Percentiles rank a stretch among this genome's conserved stretches.
These are phyloP conservation scores for Rosa rugosa DNA, from an alignment of 306 rosid species.

Conservation along the genomic window DNA sequence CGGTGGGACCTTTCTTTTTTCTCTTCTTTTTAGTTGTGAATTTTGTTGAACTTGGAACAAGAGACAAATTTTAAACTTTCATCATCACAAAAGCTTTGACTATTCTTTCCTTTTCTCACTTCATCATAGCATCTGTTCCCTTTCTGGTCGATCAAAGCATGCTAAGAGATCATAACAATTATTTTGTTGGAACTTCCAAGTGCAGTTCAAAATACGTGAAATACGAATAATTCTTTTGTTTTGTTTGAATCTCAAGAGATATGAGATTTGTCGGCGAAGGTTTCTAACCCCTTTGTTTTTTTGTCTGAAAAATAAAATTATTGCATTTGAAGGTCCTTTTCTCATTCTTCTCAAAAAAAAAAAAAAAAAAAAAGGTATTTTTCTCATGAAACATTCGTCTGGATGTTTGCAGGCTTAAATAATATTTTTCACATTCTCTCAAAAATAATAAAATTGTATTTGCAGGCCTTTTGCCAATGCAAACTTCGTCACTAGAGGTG, in stretches of 20 bases:
- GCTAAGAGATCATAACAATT: background rate
- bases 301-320: too few species aligned
- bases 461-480: too few species aligned
- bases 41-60: background rate
- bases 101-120: background rate
- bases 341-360: too few species aligned
- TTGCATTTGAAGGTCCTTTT: too few species aligned
- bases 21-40: background rate
- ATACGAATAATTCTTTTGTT: background rate
- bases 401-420: too few species aligned
- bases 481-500: too few species aligned
- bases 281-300: background rate
- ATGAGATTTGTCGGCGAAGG: background rate
- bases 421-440: too few species aligned
- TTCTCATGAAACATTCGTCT: too few species aligned
- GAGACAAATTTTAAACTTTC: background rate
- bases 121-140: background rate
- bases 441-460: too few species aligned
- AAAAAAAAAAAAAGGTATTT: too few species aligned
- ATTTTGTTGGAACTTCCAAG: background rate
- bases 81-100: background rate
- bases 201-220: background rate
- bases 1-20: constrained; percentile 53
- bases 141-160: background rate
- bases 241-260: background rate